Conservation (phyloP, 257 asterid genomes). For the Forsythia viridissima region DNA sequence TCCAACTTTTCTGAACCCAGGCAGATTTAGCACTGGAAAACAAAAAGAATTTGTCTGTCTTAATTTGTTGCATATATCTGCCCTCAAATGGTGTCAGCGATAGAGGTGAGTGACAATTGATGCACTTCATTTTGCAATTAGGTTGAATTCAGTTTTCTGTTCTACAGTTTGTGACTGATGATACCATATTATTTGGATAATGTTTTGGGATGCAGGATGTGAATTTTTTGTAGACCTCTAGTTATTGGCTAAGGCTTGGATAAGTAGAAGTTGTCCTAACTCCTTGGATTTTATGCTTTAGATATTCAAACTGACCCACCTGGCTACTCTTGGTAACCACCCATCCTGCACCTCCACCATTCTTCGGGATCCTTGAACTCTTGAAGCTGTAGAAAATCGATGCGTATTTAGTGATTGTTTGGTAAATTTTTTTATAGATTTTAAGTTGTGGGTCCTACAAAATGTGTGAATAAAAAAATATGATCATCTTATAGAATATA, state of each 20-base stretch:
- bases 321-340: neutral
- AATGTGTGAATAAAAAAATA: no score
- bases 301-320: neutral
- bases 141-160: neutral
- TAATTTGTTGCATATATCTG: slow-evolving; percentile 14
- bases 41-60: neutral
- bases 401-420: no score
- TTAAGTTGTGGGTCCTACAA: no score
- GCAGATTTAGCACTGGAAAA: neutral
- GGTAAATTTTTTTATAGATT: no score
- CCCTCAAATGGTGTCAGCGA: slow-evolving; percentile 13
- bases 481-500: no score
- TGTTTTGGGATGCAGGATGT: neutral
- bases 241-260: neutral
- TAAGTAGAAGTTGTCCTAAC: neutral
- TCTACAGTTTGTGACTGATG: neutral
- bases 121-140: slow-evolving; percentile 29
- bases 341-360: neutral
- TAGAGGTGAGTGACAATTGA: slow-evolving; percentile 14
- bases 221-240: neutral
- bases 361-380: neutral
- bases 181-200: slow-evolving; percentile 11
- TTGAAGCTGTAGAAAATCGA: no score
- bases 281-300: no score
- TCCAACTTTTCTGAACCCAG: neutral